A percentile compares a stretch with the other conserved stretches of the same genome.
These are phyloP conservation scores for Coniferiporia weirii DNA, from an alignment of 1,284 basidiomycete species.

Conservation along the genomic window DNA sequence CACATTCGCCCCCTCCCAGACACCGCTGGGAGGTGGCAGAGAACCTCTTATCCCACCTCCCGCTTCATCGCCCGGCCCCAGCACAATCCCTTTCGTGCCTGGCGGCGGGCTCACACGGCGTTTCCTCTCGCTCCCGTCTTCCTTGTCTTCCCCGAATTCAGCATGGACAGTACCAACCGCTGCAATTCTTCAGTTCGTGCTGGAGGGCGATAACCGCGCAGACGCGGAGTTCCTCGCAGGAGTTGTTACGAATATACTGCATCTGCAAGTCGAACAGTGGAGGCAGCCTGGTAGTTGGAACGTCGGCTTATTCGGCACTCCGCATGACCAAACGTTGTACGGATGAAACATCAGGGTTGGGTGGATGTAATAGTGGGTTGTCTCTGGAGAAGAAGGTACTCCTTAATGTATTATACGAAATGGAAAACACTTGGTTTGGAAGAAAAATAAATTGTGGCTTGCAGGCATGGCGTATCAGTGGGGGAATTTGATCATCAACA, in stretches of 20 bases:
- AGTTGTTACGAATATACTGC: slow-evolving; percentile 46
- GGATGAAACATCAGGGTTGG: slow-evolving; percentile 29
- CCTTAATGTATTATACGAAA: too few species aligned
- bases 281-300: slow-evolving; percentile 60
- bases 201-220: slow-evolving; percentile 74
- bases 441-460: too few species aligned
- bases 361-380: too few species aligned
- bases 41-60: slow-evolving; percentile 19
- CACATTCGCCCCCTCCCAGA: slow-evolving; percentile 27
- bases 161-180: slow-evolving; percentile 40
- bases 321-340: slow-evolving; percentile 64
- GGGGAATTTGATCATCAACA: too few species aligned
- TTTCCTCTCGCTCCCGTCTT: slow-evolving; percentile 41
- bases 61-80: slow-evolving; percentile 29
- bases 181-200: slow-evolving; percentile 57
- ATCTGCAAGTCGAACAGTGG: slow-evolving; percentile 38
- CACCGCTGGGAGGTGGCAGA: neutral
- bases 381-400: too few species aligned
- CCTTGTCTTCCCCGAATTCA: slow-evolving; percentile 32
- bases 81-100: slow-evolving; percentile 57
- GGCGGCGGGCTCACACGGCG: slow-evolving; percentile 69
- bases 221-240: slow-evolving; percentile 64
- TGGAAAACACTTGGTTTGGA: too few species aligned
- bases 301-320: slow-evolving; percentile 66
- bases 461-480: too few species aligned